A percentile compares a stretch with the other conserved stretches of the same genome.
phyloP scores from a whole-genome alignment of 1,284 basidiomycete species.

The Exobasidium cylindrosporum region DNA sequence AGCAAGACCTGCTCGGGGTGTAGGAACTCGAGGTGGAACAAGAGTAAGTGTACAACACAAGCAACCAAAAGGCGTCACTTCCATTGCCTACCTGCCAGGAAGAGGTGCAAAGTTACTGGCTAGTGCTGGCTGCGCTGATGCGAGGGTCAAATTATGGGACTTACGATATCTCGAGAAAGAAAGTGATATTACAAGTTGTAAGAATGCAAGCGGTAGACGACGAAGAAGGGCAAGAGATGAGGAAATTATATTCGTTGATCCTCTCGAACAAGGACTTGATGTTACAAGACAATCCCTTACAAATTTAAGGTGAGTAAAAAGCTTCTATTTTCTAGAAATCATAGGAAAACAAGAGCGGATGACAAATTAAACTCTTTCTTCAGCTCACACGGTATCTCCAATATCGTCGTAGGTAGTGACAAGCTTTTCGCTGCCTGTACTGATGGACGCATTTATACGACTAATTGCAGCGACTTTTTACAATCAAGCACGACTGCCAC shows the following conservation, averaged over 20 bases:
- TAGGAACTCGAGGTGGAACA: constrained; percentile 10
- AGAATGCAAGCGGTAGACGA: background rate
- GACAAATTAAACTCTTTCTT: no score
- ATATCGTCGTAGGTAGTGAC: constrained; percentile 21
- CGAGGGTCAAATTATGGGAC: constrained; percentile 50
- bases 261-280: constrained; percentile 1
- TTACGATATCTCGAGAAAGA: constrained; percentile 21
- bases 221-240: background rate
- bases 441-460: constrained; percentile 41
- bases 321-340: no score
- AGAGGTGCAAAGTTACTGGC: constrained; percentile 34
- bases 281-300: background rate
- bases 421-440: constrained; percentile 35
- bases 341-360: no score
- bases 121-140: constrained; percentile 42
- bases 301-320: constrained; percentile 13
- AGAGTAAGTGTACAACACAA: background rate
- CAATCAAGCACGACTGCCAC: background rate
- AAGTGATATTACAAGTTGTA: background rate
- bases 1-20: constrained; percentile 7
- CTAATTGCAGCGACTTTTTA: constrained; percentile 16
- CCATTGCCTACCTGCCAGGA: constrained; percentile 34
- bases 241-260: background rate
- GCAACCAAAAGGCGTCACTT: constrained; percentile 35
- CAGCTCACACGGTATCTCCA: constrained; percentile 47